Evolutionary conservation across 202 grass and related monocot species (phyloP).

Genomic region (Carex arenaria): DNA sequence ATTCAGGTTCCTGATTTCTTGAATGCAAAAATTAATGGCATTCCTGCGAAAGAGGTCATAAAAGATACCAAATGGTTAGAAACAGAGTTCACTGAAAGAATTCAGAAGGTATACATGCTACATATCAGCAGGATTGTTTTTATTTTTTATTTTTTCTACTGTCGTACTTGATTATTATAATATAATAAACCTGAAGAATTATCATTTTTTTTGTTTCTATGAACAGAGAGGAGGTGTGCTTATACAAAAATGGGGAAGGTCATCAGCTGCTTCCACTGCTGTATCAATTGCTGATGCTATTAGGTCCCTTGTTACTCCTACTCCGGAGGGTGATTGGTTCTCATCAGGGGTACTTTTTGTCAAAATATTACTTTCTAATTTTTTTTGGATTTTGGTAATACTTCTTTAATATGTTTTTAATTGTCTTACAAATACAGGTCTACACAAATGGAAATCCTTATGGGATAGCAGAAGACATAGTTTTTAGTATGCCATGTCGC

Average conservation of each 20-base stretch:
- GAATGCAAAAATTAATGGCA: slow-evolving; percentile 88
- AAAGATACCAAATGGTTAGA: slow-evolving; percentile 85
- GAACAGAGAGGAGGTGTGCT: slow-evolving; percentile 82
- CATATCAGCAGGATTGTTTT: not conserved
- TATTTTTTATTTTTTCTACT: not conserved
- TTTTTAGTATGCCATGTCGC: slow-evolving; percentile 95
- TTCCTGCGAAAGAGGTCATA: slow-evolving; percentile 69
- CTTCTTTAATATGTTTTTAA: not conserved
- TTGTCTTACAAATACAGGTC: not conserved
- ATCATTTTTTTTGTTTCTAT: slow-evolving; percentile 14
- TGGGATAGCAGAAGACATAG: slow-evolving; percentile 71
- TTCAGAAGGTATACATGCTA: slow-evolving; percentile 62
- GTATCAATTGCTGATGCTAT: slow-evolving; percentile 93
- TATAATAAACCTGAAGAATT: not conserved
- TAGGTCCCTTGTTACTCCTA: slow-evolving; percentile 78
- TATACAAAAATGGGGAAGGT: slow-evolving; percentile 97
- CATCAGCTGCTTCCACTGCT: slow-evolving; percentile 93
- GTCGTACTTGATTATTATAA: not conserved
- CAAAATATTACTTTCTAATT: not conserved
- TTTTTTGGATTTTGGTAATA: not conserved
- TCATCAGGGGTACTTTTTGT: slow-evolving; percentile 59
- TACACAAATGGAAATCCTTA: slow-evolving; percentile 15
- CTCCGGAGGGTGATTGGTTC: slow-evolving; percentile 72
- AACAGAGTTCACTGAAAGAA: slow-evolving; percentile 72
- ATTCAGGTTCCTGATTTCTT: slow-evolving; percentile 95